A percentile compares a stretch with the other conserved stretches of the same genome.
These are phyloP conservation scores for Mucor mucedo DNA, from an alignment of 371 early-diverging fungal genomes.

Conservation along the genomic window DNA sequence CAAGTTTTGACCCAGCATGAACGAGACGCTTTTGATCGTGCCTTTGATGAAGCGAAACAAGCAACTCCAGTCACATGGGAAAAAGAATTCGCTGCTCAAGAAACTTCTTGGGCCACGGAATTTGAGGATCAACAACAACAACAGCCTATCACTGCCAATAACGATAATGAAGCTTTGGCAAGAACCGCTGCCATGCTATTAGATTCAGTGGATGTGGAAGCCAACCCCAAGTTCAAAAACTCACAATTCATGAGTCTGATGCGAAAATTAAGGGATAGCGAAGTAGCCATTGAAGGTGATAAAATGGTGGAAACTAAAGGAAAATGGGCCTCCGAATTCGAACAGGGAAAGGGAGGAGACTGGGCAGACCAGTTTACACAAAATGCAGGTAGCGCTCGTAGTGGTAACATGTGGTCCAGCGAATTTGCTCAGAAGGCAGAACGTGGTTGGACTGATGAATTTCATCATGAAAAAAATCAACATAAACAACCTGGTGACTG, in stretches of 20 bases:
- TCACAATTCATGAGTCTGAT: conserved; percentile 92
- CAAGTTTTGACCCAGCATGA: conserved; percentile 18
- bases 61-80: conserved; percentile 50
- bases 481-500: conserved; percentile 41
- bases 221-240: conserved; percentile 90
- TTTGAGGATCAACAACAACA: conserved; percentile 40
- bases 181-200: conserved; percentile 85
- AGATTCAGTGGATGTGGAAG: conserved; percentile 72
- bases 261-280: conserved; percentile 86
- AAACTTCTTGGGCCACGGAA: conserved; percentile 57
- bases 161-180: conserved; percentile 73
- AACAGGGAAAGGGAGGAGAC: conserved; percentile 16
- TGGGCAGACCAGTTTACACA: conserved; percentile 66
- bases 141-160: conserved; percentile 26
- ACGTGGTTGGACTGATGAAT: conserved; percentile 49
- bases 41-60: conserved; percentile 71
- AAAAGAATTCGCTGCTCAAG: conserved; percentile 58
- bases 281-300: conserved; percentile 84
- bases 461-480: conserved; percentile 41
- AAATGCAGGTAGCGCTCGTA: conserved; percentile 16
- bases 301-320: conserved; percentile 70
- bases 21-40: conserved; percentile 67
- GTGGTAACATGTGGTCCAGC: conserved; percentile 32
- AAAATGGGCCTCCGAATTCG: conserved; percentile 48
- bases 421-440: conserved; percentile 45